Conservation (phyloP, 2,329 filamentous ascomycete genomes). For the Hymenoscyphus albidus region DNA sequence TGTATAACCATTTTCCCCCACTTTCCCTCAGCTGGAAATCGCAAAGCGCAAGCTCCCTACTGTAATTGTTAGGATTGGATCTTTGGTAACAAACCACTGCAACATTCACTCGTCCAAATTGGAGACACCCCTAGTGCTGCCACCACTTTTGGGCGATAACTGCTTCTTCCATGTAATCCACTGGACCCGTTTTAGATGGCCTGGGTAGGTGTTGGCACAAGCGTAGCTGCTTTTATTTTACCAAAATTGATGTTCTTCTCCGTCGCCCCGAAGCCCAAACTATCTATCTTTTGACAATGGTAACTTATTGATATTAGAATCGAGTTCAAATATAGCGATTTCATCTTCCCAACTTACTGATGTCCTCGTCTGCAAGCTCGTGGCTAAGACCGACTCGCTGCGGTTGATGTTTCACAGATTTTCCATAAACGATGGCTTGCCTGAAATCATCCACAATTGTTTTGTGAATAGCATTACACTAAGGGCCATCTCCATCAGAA, state of each 20-base stretch:
- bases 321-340: not conserved
- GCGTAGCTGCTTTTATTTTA: not conserved
- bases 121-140: not conserved
- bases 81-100: not conserved
- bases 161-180: not conserved
- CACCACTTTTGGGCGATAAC: not conserved
- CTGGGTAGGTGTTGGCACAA: not conserved
- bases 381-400: conserved; percentile 89
- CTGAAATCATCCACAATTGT: conserved; percentile 96
- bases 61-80: not conserved
- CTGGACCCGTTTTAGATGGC: not conserved
- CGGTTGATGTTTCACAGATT: conserved; percentile 97
- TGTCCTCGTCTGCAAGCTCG: conserved; percentile 93
- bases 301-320: conserved; percentile 43
- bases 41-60: conserved; percentile 2
- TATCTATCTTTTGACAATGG: conserved; percentile 63
- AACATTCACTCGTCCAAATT: not conserved
- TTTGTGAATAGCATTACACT: conserved; percentile 97
- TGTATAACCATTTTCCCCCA: not conserved
- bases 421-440: conserved; percentile 91
- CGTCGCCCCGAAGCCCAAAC: not conserved
- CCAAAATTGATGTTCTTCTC: not conserved
- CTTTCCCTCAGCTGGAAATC: not conserved
- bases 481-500: conserved; percentile 21
- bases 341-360: conserved; percentile 45